These are phyloP conservation scores for Monosporozyma unispora DNA, from an alignment of 805 yeast genomes.

Conservation along the genomic window DNA sequence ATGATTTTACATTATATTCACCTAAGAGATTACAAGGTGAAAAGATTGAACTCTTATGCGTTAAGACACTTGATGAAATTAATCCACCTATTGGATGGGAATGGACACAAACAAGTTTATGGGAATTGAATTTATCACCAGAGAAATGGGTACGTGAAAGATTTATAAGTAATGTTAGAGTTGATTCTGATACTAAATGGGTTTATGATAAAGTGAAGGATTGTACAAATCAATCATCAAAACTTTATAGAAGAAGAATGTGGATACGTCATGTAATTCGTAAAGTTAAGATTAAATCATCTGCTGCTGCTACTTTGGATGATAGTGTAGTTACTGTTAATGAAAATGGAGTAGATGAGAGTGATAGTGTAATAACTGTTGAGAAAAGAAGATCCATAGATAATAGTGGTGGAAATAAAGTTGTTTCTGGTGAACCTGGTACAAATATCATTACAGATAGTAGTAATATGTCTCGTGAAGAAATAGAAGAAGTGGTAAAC, in stretches of 20 bases:
- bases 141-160: constrained; percentile 51
- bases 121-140: constrained; percentile 64
- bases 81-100: constrained; percentile 55
- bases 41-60: constrained; percentile 13
- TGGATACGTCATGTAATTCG: constrained; percentile 36
- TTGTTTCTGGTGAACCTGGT: too few species aligned
- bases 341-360: background rate
- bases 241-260: constrained; percentile 50
- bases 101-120: constrained; percentile 38
- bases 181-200: constrained; percentile 78
- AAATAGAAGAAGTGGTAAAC: constrained; percentile 13
- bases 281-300: background rate
- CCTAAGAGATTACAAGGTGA: constrained; percentile 29
- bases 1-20: constrained; percentile 45
- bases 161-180: constrained; percentile 44
- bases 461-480: background rate
- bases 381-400: background rate
- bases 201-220: constrained; percentile 52
- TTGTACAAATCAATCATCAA: constrained; percentile 8
- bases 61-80: constrained; percentile 29
- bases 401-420: background rate
- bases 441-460: too few species aligned
- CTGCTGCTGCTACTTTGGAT: background rate
- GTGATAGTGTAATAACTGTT: background rate
- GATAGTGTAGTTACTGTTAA: background rate